Conservation (phyloP, 2,329 filamentous ascomycete genomes). For the Colletotrichum chlorophyti region DNA sequence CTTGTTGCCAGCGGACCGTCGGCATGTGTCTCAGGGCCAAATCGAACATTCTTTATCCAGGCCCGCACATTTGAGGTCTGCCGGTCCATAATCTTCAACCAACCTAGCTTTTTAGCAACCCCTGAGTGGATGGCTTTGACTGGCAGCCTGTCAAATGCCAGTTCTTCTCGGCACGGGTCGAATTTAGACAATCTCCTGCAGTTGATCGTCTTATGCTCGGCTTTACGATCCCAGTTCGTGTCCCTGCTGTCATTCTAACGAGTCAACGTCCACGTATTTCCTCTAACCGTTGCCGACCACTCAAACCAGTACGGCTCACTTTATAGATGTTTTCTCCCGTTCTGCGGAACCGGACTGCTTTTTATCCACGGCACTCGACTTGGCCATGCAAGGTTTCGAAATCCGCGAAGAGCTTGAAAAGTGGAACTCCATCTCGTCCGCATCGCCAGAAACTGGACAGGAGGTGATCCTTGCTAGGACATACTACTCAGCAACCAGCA, state of each 20-base stretch:
- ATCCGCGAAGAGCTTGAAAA: conserved; percentile 27
- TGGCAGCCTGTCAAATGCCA: not conserved
- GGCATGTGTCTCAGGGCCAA: conserved; percentile 31
- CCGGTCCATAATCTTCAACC: conserved; percentile 39
- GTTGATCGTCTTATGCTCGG: conserved; percentile 39
- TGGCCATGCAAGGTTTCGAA: conserved; percentile 32
- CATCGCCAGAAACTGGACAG: not conserved
- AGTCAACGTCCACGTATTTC: not conserved
- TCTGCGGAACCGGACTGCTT: not conserved
- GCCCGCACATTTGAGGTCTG: conserved; percentile 40
- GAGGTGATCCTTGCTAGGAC: conserved; percentile 32
- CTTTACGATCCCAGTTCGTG: conserved; percentile 38
- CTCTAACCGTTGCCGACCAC: too few relatives aligned
- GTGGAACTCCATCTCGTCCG: not conserved
- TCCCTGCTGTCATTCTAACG: not conserved
- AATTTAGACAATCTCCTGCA: conserved; percentile 36
- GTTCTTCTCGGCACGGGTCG: not conserved
- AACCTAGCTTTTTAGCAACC: conserved; percentile 34
- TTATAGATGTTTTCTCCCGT: not conserved
- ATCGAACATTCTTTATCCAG: conserved; percentile 37
- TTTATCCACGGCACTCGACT: not conserved
- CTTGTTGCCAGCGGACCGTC: conserved; percentile 38
- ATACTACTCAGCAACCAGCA: conserved; percentile 41
- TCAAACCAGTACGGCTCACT: conserved; percentile 8
- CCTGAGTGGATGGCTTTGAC: conserved; percentile 33